Conservation (phyloP, 176 grass and related monocot genomes). For the Phyllostachys edulis region DNA sequence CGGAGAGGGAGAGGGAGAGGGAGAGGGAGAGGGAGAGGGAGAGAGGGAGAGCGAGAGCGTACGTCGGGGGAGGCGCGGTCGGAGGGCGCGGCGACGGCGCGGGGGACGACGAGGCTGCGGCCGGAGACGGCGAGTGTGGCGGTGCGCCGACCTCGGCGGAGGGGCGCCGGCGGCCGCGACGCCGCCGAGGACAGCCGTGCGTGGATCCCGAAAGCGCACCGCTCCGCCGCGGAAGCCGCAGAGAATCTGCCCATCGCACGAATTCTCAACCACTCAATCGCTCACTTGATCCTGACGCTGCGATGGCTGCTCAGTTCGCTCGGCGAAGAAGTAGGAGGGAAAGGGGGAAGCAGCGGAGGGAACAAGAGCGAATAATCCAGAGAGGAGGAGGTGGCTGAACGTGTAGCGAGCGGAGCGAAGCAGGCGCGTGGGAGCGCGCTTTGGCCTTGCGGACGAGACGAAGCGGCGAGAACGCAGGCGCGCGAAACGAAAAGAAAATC, state of each 20-base stretch:
- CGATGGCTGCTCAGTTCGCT: not conserved
- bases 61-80: constrained; percentile 41
- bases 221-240: constrained; percentile 29
- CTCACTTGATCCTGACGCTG: not conserved
- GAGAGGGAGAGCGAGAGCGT: not conserved
- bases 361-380: too few species aligned
- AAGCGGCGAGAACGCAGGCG: too few species aligned
- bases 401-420: too few species aligned
- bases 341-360: too few species aligned
- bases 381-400: too few species aligned
- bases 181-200: constrained; percentile 24
- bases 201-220: constrained; percentile 46
- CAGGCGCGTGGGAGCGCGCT: too few species aligned
- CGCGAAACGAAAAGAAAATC: too few species aligned
- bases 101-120: constrained; percentile 31
- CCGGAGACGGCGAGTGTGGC: constrained; percentile 21
- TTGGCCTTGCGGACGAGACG: too few species aligned
- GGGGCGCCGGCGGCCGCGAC: not conserved
- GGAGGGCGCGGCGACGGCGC: constrained; percentile 38
- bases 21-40: too few species aligned
- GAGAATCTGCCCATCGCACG: constrained; percentile 45
- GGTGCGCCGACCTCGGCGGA: not conserved
- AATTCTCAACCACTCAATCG: constrained; percentile 5
- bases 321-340: too few species aligned
- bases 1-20: not conserved